Conservation (phyloP, 1,284 basidiomycete species). For the Lentinula novae-zelandiae region DNA sequence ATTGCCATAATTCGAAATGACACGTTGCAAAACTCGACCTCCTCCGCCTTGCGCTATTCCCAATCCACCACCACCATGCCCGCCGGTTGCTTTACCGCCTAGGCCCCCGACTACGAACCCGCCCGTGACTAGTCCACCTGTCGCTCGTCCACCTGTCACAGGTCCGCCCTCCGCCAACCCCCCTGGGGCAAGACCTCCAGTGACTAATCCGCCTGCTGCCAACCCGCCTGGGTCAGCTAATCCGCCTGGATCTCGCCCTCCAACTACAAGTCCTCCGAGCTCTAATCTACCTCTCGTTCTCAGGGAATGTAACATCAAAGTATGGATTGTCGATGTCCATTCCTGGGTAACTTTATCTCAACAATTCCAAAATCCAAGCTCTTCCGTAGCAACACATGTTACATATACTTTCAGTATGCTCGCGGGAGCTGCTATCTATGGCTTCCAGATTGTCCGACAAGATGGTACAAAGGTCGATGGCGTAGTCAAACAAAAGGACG, state of each 20-base stretch:
- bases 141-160: too few species aligned
- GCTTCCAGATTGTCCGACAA: background rate
- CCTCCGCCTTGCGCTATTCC: background rate
- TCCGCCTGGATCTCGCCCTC: background rate
- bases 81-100: too few species aligned
- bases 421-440: background rate
- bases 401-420: background rate
- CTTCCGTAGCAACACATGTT: background rate
- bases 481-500: background rate
- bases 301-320: background rate
- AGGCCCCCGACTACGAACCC: too few species aligned
- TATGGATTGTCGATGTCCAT: background rate
- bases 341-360: background rate
- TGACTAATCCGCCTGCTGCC: too few species aligned
- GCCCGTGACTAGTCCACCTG: too few species aligned
- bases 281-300: background rate
- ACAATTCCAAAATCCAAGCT: background rate
- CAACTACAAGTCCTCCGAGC: background rate
- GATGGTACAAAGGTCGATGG: background rate
- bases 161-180: too few species aligned
- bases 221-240: background rate
- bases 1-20: background rate
- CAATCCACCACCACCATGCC: background rate
- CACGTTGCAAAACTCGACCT: background rate
- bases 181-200: too few species aligned